Evolutionary conservation across 73 alveolate genomes (phyloP).

Genomic region (Tetrahymena thermophila): DNA sequence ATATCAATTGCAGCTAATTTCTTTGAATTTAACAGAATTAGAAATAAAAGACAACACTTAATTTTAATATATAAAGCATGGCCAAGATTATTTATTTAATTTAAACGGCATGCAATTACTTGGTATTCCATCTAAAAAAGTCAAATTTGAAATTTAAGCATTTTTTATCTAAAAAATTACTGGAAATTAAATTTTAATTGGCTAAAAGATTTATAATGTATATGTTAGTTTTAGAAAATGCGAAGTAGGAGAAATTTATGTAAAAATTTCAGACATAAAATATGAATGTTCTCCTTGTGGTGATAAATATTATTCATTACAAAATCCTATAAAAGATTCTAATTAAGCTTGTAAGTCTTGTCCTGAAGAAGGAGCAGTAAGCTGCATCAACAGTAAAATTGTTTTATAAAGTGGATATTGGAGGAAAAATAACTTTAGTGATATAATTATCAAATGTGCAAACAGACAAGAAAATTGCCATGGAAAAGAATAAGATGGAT

Average conservation of each 20-base stretch:
- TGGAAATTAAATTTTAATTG: neutral
- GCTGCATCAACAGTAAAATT: neutral
- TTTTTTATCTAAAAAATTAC: neutral
- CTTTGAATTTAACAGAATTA: neutral
- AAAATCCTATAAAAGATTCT: neutral
- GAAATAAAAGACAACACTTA: neutral
- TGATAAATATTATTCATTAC: neutral
- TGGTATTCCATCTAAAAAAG: neutral
- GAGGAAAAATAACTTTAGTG: neutral
- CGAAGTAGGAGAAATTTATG: neutral
- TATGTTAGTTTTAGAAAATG: neutral
- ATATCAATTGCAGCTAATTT: neutral
- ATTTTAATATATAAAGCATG: neutral
- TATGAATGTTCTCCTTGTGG: neutral
- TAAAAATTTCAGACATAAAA: neutral
- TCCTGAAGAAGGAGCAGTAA: neutral
- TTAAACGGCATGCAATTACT: neutral
- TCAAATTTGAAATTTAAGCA: neutral
- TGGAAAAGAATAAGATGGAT: neutral
- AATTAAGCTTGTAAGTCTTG: neutral
- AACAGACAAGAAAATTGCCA: neutral
- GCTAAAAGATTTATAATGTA: neutral
- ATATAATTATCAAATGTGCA: neutral
- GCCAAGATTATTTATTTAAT: neutral
- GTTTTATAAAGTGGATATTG: neutral